Evolutionary conservation across 73 alveolate genomes (phyloP).

Genomic region (Strombidium stylifer): DNA sequence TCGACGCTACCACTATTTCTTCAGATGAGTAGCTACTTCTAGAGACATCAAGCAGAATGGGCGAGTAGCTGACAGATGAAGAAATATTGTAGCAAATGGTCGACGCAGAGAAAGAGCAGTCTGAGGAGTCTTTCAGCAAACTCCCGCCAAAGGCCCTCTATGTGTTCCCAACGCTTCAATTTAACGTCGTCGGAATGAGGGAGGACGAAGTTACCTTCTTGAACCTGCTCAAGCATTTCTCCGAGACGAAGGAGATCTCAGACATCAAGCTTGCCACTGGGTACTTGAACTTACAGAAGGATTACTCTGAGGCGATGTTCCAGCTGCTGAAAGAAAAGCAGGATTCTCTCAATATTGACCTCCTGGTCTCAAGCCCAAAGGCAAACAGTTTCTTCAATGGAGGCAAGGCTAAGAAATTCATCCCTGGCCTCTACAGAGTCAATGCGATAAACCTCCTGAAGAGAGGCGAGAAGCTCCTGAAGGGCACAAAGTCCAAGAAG

Average conservation of each 20-base stretch:
- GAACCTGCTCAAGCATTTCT: slow-evolving; percentile 15
- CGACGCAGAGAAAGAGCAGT: neutral
- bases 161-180: slow-evolving; percentile 59
- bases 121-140: slow-evolving; percentile 28
- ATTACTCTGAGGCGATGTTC: no score
- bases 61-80: slow-evolving; percentile 26
- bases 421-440: slow-evolving; percentile 66
- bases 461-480: no score
- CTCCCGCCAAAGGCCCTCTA: no score
- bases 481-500: no score
- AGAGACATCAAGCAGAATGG: slow-evolving; percentile 11
- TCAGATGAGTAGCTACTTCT: slow-evolving; percentile 33
- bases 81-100: slow-evolving; percentile 16
- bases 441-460: slow-evolving; percentile 21
- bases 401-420: slow-evolving; percentile 54
- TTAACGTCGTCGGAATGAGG: slow-evolving; percentile 22
- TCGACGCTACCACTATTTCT: neutral
- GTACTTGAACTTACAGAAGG: slow-evolving; percentile 34
- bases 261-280: slow-evolving; percentile 38
- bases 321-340: slow-evolving; percentile 11
- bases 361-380: slow-evolving; percentile 59
- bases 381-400: slow-evolving; percentile 73
- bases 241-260: neutral
- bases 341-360: slow-evolving; percentile 14
- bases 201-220: slow-evolving; percentile 56